These are phyloP conservation scores for Boletus vermiculosoides DNA, from an alignment of 768 basidiomycete genomes.

Conservation along the genomic window DNA sequence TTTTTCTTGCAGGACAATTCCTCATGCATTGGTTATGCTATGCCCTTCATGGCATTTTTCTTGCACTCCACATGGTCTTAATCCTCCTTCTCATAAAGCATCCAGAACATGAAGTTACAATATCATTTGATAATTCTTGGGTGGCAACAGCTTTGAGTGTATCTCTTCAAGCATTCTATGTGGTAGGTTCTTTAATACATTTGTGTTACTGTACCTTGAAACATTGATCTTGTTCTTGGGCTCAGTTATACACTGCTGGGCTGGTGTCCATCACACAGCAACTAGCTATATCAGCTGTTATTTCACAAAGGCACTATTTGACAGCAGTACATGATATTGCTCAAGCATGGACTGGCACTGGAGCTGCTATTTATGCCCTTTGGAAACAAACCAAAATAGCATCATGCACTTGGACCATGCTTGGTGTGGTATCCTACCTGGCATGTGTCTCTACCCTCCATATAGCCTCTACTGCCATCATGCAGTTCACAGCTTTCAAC, in stretches of 20 bases:
- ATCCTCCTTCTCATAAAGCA: neutral
- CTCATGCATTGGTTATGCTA: neutral
- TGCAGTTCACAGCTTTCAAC: conserved; percentile 19
- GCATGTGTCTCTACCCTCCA: conserved; percentile 19
- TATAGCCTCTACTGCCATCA: conserved; percentile 20
- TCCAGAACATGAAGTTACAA: neutral
- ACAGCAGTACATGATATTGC: conserved; percentile 21
- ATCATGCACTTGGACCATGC: conserved; percentile 10
- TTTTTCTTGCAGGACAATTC: neutral
- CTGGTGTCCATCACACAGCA: conserved; percentile 23
- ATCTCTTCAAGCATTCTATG: conserved; percentile 4
- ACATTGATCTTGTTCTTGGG: neutral
- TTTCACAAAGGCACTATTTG: conserved; percentile 9
- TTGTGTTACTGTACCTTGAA: no score
- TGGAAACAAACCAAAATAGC: conserved; percentile 15
- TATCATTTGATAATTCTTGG: neutral
- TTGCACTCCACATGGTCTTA: neutral
- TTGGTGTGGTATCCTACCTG: conserved; percentile 20
- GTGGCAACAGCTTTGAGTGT: neutral
- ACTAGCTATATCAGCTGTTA: conserved; percentile 4
- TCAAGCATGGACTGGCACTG: conserved; percentile 24
- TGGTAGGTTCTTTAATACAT: neutral
- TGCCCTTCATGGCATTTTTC: neutral
- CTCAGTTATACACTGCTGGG: conserved; percentile 15
- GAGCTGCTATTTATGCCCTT: conserved; percentile 13